Evolutionary conservation across 2,329 filamentous ascomycete genomes (phyloP), one percentile per base, ranked within the genome.

Genomic region (Pezicula rhizophila): DNA sequence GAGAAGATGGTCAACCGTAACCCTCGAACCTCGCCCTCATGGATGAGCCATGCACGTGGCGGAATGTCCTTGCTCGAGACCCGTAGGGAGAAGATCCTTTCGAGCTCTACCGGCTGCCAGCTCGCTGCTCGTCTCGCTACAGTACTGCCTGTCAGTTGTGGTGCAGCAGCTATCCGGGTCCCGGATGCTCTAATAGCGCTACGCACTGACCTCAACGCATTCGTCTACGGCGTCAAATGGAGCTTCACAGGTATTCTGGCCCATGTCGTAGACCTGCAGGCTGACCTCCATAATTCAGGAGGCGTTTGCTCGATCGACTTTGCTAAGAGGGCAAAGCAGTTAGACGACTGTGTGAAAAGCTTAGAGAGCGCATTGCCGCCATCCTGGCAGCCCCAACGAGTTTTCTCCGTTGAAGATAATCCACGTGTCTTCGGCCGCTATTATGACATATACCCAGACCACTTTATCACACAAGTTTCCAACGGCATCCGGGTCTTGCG

Each of bases 381-480:
- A 34, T 34, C 31, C n/a, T 34, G 31, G 31, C 8, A 34, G 31
- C 31, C 31, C n/a, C 31, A 34, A 34, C 31, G 31, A n/a, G 31
- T 34, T 34, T 34, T 8, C 31, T 34, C 8, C n/a, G n/a, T 34
- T 34, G 31, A n/a, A 34, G 31, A 34, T 34, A 28, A 45, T 34
- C 11, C 28, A 45, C 42, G 42, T 45, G 8, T 45, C 17, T 45
- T 45, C 14, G 42, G 26, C 10, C 25, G 2, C 42, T 45, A 45
- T 20, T 45, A 45, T 45, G 42, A 45, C 14, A 20, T 45, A 8
- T 45, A 45, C 42, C 42, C 42, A 34, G 18, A 35, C 18, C 42
- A 45, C 26, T 45, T 8, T 34, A 34, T 45, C 7, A 34, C 42
- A 12, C 42, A 45, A 45, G 14, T 35, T 20, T 45, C 11, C 14